Base-by-base conservation (phyloP, 176 grass and related monocot genomes). In the Urochloa ruziziensis region DNA sequence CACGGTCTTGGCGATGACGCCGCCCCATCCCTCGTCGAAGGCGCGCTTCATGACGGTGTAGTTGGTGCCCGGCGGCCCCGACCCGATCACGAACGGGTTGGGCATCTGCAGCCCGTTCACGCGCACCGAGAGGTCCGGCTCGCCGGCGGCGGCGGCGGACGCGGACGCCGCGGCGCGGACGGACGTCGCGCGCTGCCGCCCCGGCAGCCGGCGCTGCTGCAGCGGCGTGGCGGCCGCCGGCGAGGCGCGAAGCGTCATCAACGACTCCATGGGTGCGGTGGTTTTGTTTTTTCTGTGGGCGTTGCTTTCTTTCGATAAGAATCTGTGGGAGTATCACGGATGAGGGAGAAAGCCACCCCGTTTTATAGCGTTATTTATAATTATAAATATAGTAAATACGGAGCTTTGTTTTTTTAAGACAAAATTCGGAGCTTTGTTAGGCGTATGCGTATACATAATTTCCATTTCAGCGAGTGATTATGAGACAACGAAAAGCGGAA, bases 41-140 rank as follows among this genome's bases (percentile, higher is more conserved):
- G 96, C 96, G 62, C 96, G 88, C 86, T 94, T 99, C 96, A 96
- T 99, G 78, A 99, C 96, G 75, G 96, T 96, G 88, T 96, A 96
- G 67, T 99, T 99, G 87, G 96, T 99, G 44, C 96, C 93, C 6
- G 96, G 96, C 15, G 96, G 96, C 2, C 93, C 96, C 62, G 96
- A 99, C 48, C 93, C 96, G 87, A 99, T 98, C 77, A 98, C 96
- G 86, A 98, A 98, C 58, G 96, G 96, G 59, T 99, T 99, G 39
- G 93, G 93, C 96, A 99, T 90, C 83, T 90, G 80, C 85, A 99
- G 79, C 30, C 96, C 96, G 87, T 99, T 99, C 76, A 99, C 95
- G 81, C 80, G 85, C 70, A 95, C 91, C 24, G 88, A 93, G 25
- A 95, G 84, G 79, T 95, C 96, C 21, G 96, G 96, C 78, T 98